Evolutionary conservation across 257 asterid species (phyloP).

Genomic region (Nicotiana benthamiana): DNA sequence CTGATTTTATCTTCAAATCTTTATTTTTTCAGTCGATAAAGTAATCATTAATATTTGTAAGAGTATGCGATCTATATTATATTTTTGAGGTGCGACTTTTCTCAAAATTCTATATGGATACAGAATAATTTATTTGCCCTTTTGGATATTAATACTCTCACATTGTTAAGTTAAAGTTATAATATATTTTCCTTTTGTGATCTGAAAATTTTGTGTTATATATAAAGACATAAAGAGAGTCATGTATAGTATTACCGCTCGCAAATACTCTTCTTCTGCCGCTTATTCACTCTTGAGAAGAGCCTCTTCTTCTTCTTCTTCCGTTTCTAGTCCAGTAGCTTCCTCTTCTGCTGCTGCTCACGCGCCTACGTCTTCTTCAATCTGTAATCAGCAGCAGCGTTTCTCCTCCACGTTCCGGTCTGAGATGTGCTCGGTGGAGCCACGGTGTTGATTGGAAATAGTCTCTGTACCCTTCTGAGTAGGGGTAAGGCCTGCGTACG

Average conservation of each 20-base stretch:
- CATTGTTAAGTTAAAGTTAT: too few relatives aligned
- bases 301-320: slow-evolving; percentile 28
- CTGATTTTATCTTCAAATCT: too few relatives aligned
- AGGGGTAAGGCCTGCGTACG: too few relatives aligned
- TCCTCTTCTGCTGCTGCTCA: background rate
- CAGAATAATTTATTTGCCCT: too few relatives aligned
- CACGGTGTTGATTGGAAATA: slow-evolving; percentile 91
- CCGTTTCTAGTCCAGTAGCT: slow-evolving; percentile 12
- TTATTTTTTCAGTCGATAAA: too few relatives aligned
- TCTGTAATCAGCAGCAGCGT: slow-evolving; percentile 39
- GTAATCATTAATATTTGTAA: too few relatives aligned
- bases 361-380: background rate
- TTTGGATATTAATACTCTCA: too few relatives aligned
- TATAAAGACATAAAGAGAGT: background rate
- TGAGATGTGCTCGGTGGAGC: slow-evolving; percentile 51
- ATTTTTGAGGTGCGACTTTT: too few relatives aligned
- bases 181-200: too few relatives aligned
- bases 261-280: slow-evolving; percentile 29
- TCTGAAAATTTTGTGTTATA: background rate
- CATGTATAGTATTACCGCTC: slow-evolving; percentile 9
- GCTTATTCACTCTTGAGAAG: slow-evolving; percentile 52
- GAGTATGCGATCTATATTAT: too few relatives aligned
- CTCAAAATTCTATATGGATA: too few relatives aligned
- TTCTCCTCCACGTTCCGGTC: slow-evolving; percentile 30
- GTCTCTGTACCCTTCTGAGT: too few relatives aligned